Conservation (phyloP, 805 yeast genomes). For the Metschnikowia cerradonensis region DNA sequence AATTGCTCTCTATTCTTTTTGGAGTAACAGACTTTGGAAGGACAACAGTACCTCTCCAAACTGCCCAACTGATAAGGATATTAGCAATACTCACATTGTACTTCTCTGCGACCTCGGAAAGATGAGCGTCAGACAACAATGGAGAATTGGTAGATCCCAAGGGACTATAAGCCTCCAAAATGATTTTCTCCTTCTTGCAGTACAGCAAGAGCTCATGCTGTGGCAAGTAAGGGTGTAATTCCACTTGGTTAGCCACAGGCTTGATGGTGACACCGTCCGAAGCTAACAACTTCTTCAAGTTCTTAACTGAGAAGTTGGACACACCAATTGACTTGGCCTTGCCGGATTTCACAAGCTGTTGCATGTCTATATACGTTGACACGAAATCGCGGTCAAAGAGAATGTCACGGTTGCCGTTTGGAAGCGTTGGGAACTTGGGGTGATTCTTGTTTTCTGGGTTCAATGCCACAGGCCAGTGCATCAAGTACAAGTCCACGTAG, state of each 20-base stretch:
- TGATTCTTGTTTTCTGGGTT: constrained; percentile 31
- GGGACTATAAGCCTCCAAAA: constrained; percentile 75
- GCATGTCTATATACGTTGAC: constrained; percentile 63
- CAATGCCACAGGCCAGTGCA: constrained; percentile 78
- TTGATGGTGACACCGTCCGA: constrained; percentile 45
- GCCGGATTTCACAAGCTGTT: constrained; percentile 49
- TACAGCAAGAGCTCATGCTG: constrained; percentile 55
- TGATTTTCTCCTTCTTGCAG: constrained; percentile 49
- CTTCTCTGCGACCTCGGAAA: constrained; percentile 43
- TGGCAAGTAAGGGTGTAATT: constrained; percentile 69
- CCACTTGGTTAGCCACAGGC: constrained; percentile 76
- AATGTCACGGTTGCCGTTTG: constrained; percentile 35
- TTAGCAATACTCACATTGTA: constrained; percentile 45
- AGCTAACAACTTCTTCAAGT: constrained; percentile 47
- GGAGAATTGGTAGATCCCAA: constrained; percentile 61
- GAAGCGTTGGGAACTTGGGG: constrained; percentile 34
- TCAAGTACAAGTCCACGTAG: constrained; percentile 71
- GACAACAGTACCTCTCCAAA: constrained; percentile 51
- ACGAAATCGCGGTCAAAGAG: constrained; percentile 36
- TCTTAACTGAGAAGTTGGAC: constrained; percentile 60
- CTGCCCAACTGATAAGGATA: constrained; percentile 55
- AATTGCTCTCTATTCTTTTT: constrained; percentile 32
- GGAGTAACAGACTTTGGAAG: constrained; percentile 33
- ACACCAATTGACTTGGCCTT: constrained; percentile 70
- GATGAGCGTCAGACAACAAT: constrained; percentile 40